A percentile compares a stretch with the other conserved stretches of the same genome.
Evolutionary conservation across 2,329 filamentous ascomycete species (phyloP).

Genomic region (Didymella lethalis): DNA sequence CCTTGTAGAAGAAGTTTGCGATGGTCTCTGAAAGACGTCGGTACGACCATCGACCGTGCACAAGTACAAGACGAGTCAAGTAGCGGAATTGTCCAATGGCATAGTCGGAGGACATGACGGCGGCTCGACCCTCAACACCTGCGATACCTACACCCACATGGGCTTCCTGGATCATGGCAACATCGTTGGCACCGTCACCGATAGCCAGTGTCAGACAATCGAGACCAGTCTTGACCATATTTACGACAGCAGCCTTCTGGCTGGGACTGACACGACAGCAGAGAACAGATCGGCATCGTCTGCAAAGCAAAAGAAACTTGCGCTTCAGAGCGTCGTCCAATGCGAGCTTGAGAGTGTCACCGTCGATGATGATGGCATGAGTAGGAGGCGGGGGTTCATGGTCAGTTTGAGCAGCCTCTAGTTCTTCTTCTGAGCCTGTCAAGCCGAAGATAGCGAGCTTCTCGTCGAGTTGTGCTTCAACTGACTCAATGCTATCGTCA

Average conservation of each 20-base stretch:
- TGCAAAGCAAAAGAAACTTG: constrained; percentile 93
- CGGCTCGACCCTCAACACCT: constrained; percentile 85
- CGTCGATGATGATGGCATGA: constrained; percentile 93
- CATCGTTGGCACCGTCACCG: constrained; percentile 89
- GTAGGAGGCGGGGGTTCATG: constrained; percentile 88
- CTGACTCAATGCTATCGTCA: constrained; percentile 71
- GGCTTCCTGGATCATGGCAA: constrained; percentile 91
- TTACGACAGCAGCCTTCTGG: constrained; percentile 96
- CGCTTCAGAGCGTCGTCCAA: constrained; percentile 83
- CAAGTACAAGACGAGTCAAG: constrained; percentile 77
- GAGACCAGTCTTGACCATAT: constrained; percentile 92
- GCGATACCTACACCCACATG: constrained; percentile 90
- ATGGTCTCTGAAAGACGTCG: constrained; percentile 89
- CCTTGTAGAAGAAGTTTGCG: constrained; percentile 99
- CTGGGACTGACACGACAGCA: constrained; percentile 97
- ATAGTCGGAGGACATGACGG: constrained; percentile 85
- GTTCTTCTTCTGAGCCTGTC: constrained; percentile 84
- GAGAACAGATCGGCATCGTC: constrained; percentile 94
- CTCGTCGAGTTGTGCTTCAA: constrained; percentile 77
- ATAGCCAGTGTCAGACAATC: constrained; percentile 96
- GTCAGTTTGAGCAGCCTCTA: constrained; percentile 77
- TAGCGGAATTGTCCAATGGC: constrained; percentile 90
- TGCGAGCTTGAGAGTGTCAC: constrained; percentile 88
- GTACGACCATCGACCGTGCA: constrained; percentile 93
- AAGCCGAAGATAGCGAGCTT: constrained; percentile 77